Conservation (phyloP, 768 basidiomycete species). For the Tricholoma sp. region DNA sequence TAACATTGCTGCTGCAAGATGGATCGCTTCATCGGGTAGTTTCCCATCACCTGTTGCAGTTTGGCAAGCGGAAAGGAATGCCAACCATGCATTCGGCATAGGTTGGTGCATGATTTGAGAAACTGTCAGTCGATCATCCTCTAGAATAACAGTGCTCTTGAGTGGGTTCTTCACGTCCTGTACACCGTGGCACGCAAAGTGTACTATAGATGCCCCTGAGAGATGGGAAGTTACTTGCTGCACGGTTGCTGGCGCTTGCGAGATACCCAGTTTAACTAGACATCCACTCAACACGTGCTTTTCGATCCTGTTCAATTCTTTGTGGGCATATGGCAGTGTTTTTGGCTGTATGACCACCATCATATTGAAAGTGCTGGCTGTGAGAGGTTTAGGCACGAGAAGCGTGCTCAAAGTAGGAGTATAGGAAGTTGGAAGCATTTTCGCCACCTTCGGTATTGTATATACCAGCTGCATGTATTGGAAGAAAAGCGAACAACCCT, state of each 20-base stretch:
- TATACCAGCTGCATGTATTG: not conserved
- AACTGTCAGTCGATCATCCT: slow-evolving; percentile 3
- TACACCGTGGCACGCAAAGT: slow-evolving; percentile 28
- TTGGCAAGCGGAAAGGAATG: slow-evolving; percentile 36
- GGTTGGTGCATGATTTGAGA: slow-evolving; percentile 12
- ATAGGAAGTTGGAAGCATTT: too few species aligned
- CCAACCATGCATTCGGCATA: slow-evolving; percentile 20
- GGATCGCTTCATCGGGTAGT: slow-evolving; percentile 18
- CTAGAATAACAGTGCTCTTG: not conserved
- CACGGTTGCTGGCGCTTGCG: not conserved
- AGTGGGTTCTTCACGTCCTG: slow-evolving; percentile 14
- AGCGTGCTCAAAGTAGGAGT: too few species aligned
- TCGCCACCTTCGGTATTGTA: not conserved
- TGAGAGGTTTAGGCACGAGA: too few species aligned
- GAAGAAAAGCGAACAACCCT: not conserved
- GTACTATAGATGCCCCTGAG: slow-evolving; percentile 9
- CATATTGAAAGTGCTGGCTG: too few species aligned
- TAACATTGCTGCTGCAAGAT: slow-evolving; percentile 32
- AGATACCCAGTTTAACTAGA: not conserved
- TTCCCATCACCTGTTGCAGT: slow-evolving; percentile 26
- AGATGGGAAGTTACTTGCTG: not conserved
- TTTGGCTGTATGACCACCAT: too few species aligned
- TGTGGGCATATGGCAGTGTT: not conserved
- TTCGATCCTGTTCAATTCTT: not conserved
- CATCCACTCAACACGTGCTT: not conserved